Percentiles rank a stretch among this genome's conserved stretches.
Conservation (phyloP, 331 rosid genomes). For the Dryas integrifolia region DNA sequence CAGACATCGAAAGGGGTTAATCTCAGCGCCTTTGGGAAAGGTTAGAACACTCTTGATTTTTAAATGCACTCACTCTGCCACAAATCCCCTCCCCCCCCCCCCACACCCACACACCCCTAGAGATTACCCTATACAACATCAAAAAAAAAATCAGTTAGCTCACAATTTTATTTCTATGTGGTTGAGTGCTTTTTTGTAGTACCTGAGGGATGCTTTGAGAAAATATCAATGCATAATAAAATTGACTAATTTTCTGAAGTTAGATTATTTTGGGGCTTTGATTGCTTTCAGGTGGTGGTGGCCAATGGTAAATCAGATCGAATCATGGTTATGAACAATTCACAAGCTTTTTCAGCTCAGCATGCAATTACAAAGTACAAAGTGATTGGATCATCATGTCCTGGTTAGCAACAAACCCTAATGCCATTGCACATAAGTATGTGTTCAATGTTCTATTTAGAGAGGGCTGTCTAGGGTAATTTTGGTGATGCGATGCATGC, state of each 20-base stretch:
- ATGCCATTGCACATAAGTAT: constrained; percentile 2
- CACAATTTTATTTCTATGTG: background rate
- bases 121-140: background rate
- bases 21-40: constrained; percentile 81
- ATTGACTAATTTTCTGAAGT: background rate
- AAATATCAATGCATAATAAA: background rate
- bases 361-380: constrained; percentile 78
- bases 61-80: background rate
- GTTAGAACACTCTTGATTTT: constrained; percentile 37
- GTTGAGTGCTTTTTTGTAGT: background rate
- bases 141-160: background rate
- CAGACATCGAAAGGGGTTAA: constrained; percentile 55
- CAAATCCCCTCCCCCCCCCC: too few species aligned
- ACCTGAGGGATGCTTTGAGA: background rate
- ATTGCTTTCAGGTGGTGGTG: constrained; percentile 62
- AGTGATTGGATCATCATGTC: constrained; percentile 60
- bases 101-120: background rate
- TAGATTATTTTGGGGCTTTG: constrained; percentile 2
- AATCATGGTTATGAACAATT: constrained; percentile 47
- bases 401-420: constrained; percentile 52
- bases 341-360: constrained; percentile 48
- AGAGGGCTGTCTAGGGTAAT: background rate
- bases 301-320: constrained; percentile 81
- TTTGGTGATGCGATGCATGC: background rate
- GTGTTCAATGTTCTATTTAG: constrained; percentile 1